A percentile compares a stretch with the other conserved stretches of the same genome.
These are phyloP conservation scores for Metschnikowia anglica DNA, from an alignment of 805 yeast species.

Conservation along the genomic window DNA sequence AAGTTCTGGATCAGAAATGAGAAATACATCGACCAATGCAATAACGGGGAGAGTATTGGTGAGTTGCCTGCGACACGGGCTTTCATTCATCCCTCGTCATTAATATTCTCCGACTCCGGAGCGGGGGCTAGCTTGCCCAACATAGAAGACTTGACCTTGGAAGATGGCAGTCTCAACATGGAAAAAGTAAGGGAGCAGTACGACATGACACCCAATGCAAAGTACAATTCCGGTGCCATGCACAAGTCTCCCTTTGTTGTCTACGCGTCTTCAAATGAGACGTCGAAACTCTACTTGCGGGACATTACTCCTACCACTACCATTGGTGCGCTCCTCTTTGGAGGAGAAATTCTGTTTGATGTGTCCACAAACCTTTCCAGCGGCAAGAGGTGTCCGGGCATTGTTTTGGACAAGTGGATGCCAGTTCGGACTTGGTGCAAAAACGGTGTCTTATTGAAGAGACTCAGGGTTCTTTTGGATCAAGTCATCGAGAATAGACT, in stretches of 20 bases:
- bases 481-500: conserved; percentile 62
- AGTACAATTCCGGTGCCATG: conserved; percentile 26
- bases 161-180: conserved; percentile 43
- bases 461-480: conserved; percentile 66
- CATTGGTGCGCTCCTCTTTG: conserved; percentile 73
- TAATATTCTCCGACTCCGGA: conserved; percentile 52
- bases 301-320: conserved; percentile 80
- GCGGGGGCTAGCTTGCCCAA: conserved; percentile 21
- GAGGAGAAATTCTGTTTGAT: conserved; percentile 69
- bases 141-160: conserved; percentile 30
- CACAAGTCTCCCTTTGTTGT: conserved; percentile 60
- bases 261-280: conserved; percentile 57
- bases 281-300: conserved; percentile 66
- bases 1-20: conserved; percentile 74
- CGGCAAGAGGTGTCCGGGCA: conserved; percentile 70
- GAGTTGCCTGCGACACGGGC: conserved; percentile 64
- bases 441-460: conserved; percentile 80
- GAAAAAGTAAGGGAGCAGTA: conserved; percentile 30
- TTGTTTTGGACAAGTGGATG: conserved; percentile 84
- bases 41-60: conserved; percentile 10
- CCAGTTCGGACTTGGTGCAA: conserved; percentile 93
- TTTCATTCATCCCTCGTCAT: conserved; percentile 84
- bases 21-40: conserved; percentile 32
- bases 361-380: conserved; percentile 39
- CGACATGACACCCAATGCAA: conserved; percentile 42